Base-by-base conservation (phyloP, 2,329 filamentous ascomycete genomes). In the Catunica adiposa region DNA sequence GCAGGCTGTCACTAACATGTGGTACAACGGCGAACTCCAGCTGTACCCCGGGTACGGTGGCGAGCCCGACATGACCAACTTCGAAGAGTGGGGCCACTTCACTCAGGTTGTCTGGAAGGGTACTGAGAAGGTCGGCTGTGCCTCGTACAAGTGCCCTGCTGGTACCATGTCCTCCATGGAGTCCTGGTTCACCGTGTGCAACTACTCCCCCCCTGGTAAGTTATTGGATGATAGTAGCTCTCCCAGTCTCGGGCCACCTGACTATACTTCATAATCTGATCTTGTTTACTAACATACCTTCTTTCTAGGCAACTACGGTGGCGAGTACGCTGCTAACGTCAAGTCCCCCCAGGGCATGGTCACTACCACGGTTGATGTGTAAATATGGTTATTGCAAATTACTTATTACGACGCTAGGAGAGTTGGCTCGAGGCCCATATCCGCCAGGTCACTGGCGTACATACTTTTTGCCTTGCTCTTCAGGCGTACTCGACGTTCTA, bases 171-270 rank as follows among this genome's bases (percentile, higher is more conserved):
- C 65, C 22, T 61, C 58, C 61, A 67, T 80, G 72, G 74, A 73
- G 38, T 70, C 80, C n/a, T 81, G 78, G 70, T 88, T 80, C 73
- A 89, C 85, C 29, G 87, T 94, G 64, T 95, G 88, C 82, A 90
- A 95, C 77, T 95, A 95, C 73, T 72, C 71, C 61, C 76, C 80
- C 59, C 71, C 80, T 60, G 88, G 86, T 86, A 79, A 68, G 79
- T 68, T n/a, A n/a, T n/a, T n/a, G n/a, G n/a, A n/a, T n/a, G n/a
- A n/a, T n/a, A n/a, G n/a, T n/a, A n/a, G n/a, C n/a, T n/a, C n/a
- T n/a, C n/a, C n/a, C n/a, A n/a, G n/a, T n/a, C n/a, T n/a, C n/a
- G n/a, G n/a, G n/a, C n/a, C 7, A 3, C 15, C 38, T 34, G 29
- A 34, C 29, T 34, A 17, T n/a, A 44, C 20, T 17, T 44, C 20